phyloP scores from a whole-genome alignment of 768 basidiomycete genomes.

The Stropharia rugosoannulata region DNA sequence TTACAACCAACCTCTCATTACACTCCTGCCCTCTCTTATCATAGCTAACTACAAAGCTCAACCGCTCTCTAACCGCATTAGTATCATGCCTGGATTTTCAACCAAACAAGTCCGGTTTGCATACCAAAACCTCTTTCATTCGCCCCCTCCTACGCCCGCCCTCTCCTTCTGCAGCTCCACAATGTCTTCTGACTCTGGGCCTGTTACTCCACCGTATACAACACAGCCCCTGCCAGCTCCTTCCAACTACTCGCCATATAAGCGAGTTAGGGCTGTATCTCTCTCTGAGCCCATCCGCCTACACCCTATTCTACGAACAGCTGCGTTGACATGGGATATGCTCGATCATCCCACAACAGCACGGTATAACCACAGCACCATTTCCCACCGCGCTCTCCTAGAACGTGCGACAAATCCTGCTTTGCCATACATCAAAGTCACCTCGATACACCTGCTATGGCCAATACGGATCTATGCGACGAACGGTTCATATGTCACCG shows the following conservation, averaged over 20 bases:
- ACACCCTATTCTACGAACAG: not conserved
- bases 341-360: not conserved
- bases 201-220: not conserved
- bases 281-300: not conserved
- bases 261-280: not conserved
- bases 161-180: not conserved
- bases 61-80: too few species aligned
- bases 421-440: conserved; percentile 26
- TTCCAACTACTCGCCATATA: not conserved
- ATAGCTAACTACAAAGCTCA: too few species aligned
- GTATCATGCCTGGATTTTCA: not conserved
- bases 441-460: conserved; percentile 27
- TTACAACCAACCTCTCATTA: not conserved
- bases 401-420: conserved; percentile 35
- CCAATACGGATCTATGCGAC: conserved; percentile 28
- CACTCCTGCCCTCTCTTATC: not conserved
- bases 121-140: conserved; percentile 3
- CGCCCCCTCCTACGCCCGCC: not conserved
- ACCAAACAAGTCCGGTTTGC: conserved; percentile 4
- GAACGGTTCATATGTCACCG: conserved; percentile 26
- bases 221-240: not conserved
- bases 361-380: not conserved
- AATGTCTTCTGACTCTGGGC: not conserved
- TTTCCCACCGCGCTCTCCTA: conserved; percentile 22
- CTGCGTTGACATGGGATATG: conserved; percentile 2